These are phyloP conservation scores for Fonsecaea erecta DNA, from an alignment of 2,329 filamentous ascomycete species.

Conservation along the genomic window DNA sequence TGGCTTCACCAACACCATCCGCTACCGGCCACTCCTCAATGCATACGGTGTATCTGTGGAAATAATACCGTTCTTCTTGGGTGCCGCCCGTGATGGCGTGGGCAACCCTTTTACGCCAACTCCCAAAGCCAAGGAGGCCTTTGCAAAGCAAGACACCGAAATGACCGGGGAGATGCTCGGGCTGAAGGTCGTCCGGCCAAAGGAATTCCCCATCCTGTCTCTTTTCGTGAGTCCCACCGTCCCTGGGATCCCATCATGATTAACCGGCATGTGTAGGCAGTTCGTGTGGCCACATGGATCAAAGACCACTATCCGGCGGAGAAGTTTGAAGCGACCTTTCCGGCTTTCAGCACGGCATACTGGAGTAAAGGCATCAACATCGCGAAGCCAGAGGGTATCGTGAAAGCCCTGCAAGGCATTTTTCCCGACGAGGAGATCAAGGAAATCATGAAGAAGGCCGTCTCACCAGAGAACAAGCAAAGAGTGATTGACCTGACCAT, in stretches of 20 bases:
- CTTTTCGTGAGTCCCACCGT: conserved; percentile 26
- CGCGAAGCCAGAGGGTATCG: conserved; percentile 24
- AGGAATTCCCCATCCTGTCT: conserved; percentile 31
- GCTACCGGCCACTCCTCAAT: conserved; percentile 26
- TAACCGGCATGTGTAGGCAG: conserved; percentile 14
- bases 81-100: conserved; percentile 24
- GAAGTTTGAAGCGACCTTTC: conserved; percentile 31
- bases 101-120: conserved; percentile 26
- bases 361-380: conserved; percentile 35
- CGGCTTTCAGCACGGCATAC: conserved; percentile 28
- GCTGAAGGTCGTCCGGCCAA: conserved; percentile 22
- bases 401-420: conserved; percentile 28
- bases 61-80: conserved; percentile 30
- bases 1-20: conserved; percentile 27
- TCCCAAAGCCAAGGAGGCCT: conserved; percentile 24
- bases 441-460: conserved; percentile 30
- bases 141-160: conserved; percentile 23
- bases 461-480: conserved; percentile 29
- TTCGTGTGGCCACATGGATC: conserved; percentile 32
- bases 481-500: conserved; percentile 29
- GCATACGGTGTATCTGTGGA: conserved; percentile 29
- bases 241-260: neutral
- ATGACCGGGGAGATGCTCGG: conserved; percentile 28
- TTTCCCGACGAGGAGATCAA: conserved; percentile 31
- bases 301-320: conserved; percentile 33